phyloP scores from a whole-genome alignment of 2,329 filamentous ascomycete genomes.

The Triangularia setosa region DNA sequence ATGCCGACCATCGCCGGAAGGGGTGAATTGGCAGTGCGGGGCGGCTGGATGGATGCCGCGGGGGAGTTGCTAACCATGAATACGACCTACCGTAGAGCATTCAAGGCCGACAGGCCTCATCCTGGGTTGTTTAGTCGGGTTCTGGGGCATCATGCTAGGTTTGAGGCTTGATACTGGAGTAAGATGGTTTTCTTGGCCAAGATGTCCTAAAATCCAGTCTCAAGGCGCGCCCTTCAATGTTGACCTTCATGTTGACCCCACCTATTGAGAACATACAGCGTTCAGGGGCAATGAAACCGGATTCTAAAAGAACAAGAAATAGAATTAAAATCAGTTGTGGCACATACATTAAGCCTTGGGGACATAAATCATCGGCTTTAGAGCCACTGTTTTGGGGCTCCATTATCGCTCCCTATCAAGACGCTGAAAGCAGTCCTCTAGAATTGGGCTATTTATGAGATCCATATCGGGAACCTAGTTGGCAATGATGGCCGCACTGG shows the following conservation, averaged over 20 bases:
- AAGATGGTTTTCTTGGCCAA: not conserved
- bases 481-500: conserved; percentile 84
- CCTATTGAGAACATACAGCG: not conserved
- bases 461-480: conserved; percentile 37
- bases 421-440: not conserved
- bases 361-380: not conserved
- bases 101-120: not conserved
- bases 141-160: not conserved
- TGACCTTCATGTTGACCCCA: not conserved
- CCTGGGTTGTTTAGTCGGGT: not conserved
- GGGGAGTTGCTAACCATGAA: not conserved
- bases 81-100: not conserved
- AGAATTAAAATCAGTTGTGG: no score
- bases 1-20: not conserved
- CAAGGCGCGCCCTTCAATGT: not conserved
- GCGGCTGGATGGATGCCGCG: not conserved
- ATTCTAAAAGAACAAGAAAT: no score
- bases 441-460: not conserved
- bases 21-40: not conserved
- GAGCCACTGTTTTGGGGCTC: not conserved
- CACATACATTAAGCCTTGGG: not conserved
- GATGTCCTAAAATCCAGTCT: not conserved
- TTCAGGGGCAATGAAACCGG: not conserved
- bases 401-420: not conserved
- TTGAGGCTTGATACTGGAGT: not conserved